Evolutionary conservation across 2,329 filamentous ascomycete genomes (phyloP), one percentile per base, ranked within the genome.

Genomic region (Fusarium sp.): DNA sequence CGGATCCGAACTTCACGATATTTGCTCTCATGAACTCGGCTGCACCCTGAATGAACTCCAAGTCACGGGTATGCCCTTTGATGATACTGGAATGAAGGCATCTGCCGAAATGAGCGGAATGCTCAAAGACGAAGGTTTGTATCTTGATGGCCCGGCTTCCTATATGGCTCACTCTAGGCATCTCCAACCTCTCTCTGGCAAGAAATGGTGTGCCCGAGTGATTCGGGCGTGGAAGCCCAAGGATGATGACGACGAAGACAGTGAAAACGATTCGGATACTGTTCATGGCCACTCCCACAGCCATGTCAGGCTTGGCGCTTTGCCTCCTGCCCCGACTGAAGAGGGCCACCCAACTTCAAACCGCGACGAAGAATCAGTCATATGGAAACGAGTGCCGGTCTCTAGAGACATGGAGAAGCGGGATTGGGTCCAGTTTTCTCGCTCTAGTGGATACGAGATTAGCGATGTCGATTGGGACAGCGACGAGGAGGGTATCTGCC

Each of bases 1-100:
- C 3, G 85, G 84, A 4, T 79, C 82, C 7, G 85, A 86, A 50
- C 80, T 89, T 21, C 87, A 89, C 74, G 84, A 87, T 54, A 79
- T 88, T n/a, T 84, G 86, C 7, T 86, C 85, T 21, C 87, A 89
- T 66, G 86, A 88, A 69, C 82, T 89, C 8, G 86, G 86, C 6
- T 88, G 85, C 70, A 87, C 83, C 7, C 76, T 89, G 11, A 86
- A 89, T 64, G 87, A 89, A 75, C 80, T 89, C 44, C 82, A 86
- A 52, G 75, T 89, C 28, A 89, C 87, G 0, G 88, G 88, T 12
- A 80, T 89, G 64, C 87, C 87, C 1, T 82, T 81, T 44, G 86
- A 88, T 62, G 85, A 87, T 23, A 80, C 82, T 12, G 87, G 87
- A 5, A 79, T 83, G 65, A 86, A 86, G 67, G 84, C 84, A 18